These are phyloP conservation scores for Lactarius hengduanensis DNA, from an alignment of 768 basidiomycete genomes.

Conservation along the genomic window DNA sequence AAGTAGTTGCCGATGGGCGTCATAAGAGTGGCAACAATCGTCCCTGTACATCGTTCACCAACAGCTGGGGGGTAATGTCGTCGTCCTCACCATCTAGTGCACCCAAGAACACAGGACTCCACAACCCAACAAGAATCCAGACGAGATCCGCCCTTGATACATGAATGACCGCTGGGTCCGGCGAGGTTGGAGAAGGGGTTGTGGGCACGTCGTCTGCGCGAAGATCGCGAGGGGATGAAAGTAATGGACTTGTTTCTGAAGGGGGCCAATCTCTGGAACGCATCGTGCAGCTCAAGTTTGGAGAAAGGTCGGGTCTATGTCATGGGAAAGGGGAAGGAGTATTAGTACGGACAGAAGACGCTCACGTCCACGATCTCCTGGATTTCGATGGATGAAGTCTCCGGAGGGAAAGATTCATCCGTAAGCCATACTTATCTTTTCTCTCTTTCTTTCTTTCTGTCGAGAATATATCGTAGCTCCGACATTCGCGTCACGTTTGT, in stretches of 20 bases:
- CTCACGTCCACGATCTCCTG: slow-evolving; percentile 15
- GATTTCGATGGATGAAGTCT: slow-evolving; percentile 21
- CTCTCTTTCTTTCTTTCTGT: slow-evolving; percentile 10
- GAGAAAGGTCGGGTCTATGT: slow-evolving; percentile 15
- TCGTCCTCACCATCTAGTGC: slow-evolving; percentile 70
- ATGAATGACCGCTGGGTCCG: slow-evolving; percentile 4
- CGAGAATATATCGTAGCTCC: slow-evolving; percentile 21
- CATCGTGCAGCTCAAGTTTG: slow-evolving; percentile 33
- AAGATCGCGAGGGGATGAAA: slow-evolving; percentile 33
- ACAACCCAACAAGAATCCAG: slow-evolving; percentile 76
- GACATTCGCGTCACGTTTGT: slow-evolving; percentile 23
- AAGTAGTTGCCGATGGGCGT: slow-evolving; percentile 86
- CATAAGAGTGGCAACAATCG: slow-evolving; percentile 82
- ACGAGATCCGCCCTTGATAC: slow-evolving; percentile 50
- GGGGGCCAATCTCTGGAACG: slow-evolving; percentile 43
- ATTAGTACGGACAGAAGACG: slow-evolving; percentile 25
- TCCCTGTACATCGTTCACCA: slow-evolving; percentile 46
- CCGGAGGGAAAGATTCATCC: slow-evolving; percentile 26
- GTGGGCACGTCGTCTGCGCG: not conserved
- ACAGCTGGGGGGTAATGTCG: not conserved
- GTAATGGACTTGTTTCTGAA: slow-evolving; percentile 57
- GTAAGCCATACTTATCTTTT: slow-evolving; percentile 22
- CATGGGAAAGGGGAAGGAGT: slow-evolving; percentile 25
- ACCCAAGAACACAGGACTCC: slow-evolving; percentile 81
- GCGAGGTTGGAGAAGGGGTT: not conserved